phyloP scores from a whole-genome alignment of 345 rosid genomes.

The Syzygium jambos region DNA sequence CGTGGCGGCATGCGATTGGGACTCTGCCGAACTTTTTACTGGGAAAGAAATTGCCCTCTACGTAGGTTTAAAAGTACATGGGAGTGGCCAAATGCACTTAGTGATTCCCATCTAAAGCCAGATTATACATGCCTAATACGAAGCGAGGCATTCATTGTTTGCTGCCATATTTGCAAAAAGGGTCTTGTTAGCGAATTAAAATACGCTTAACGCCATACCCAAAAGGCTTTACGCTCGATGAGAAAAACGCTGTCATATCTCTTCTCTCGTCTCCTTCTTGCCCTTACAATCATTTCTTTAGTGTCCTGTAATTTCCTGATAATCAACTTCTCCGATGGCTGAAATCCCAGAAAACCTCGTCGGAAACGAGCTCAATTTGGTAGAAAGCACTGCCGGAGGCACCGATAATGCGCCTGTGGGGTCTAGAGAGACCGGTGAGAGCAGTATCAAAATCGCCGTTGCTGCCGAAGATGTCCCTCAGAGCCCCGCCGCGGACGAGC shows the following conservation, averaged over 20 bases:
- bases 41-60: neutral
- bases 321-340: neutral
- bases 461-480: neutral
- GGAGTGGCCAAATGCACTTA: neutral
- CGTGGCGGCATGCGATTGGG: neutral
- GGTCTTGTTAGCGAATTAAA: neutral
- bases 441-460: neutral
- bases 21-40: neutral
- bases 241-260: neutral
- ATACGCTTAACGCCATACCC: neutral
- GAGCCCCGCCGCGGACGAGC: neutral
- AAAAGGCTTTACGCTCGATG: neutral
- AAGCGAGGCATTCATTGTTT: neutral
- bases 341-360: neutral
- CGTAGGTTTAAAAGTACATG: neutral
- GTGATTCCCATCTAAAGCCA: neutral
- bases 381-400: neutral
- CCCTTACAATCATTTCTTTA: neutral
- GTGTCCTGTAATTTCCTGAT: neutral
- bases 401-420: neutral
- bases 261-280: too few relatives aligned
- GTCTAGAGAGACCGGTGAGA: neutral
- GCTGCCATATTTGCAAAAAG: neutral
- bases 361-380: neutral
- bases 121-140: neutral